Evolutionary conservation across 306 rosid genomes (phyloP), one percentile per base, ranked within the genome.

Genomic region (Rubus idaeus): DNA sequence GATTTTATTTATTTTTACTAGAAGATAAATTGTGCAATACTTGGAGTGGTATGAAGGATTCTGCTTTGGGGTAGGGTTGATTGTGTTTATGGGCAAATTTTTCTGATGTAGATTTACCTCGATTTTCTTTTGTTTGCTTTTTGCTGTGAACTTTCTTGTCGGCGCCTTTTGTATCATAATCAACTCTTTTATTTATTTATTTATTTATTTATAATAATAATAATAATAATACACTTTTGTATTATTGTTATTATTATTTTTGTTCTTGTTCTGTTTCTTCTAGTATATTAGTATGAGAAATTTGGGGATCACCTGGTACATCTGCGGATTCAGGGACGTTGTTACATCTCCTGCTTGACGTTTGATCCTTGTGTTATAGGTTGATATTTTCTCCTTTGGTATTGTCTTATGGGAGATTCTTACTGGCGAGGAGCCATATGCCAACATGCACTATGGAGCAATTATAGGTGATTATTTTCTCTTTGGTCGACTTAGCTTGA

Each of bases 381-480:
- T 94, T 82, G 98, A 94, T 52, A 90, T 91, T 52, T 94, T 94
- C 88, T 94, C 97, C 53, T 91, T 94, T 50, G 98, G 98, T 51
- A 91, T 94, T 40, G 95, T 90, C 37, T 77, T 94, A 42, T 94
- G 98, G 98, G 97, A 94, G 87, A 92, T 94, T 81, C 95, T 94
- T 74, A 94, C 98, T 0, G 96, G 98, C 18, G 97, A 94, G 77
- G 98, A 94, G 83, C 98, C 97, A 21, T 92, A 94, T 68, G 97
- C 96, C 71, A 89, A 94, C 86, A 94, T 94, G 98, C 98, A 94
- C 82, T 94, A 89, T 60, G 98, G 97, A 74, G 98, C 96, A 44
- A 94, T 94, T 50, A 94, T 94, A 84, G 97, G 96, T 91, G 30
- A 52, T 76, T 41, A 58, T 60, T 70, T 57, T 70, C 55, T 44